Conservation (phyloP, 768 basidiomycete genomes). For the Trametes villosa region DNA sequence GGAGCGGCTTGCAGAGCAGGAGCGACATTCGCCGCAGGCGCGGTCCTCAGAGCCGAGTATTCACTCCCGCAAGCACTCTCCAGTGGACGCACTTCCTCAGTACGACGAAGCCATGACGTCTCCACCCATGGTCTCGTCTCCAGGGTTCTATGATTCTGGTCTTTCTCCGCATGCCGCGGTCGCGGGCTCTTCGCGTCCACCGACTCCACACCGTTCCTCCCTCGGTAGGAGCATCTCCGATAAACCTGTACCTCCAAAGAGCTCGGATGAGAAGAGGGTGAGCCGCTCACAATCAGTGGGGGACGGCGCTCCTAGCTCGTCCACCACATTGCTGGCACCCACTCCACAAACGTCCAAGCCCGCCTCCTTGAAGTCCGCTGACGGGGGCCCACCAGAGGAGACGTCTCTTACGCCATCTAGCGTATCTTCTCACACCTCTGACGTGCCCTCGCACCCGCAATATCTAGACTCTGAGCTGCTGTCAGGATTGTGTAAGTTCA, state of each 20-base stretch:
- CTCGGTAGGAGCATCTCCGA: conserved; percentile 19
- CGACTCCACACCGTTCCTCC: background rate
- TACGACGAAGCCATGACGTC: conserved; percentile 20
- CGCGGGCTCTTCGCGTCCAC: background rate
- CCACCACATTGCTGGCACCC: background rate
- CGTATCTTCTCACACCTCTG: background rate
- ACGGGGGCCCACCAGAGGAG: background rate
- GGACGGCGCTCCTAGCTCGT: background rate
- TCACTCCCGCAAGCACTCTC: background rate
- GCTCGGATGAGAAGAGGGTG: background rate
- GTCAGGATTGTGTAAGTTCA: conserved; percentile 55
- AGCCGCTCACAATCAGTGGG: conserved; percentile 20
- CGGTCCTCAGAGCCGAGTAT: too few relatives aligned
- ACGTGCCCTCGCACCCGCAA: conserved; percentile 18
- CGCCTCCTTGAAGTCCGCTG: conserved; percentile 7
- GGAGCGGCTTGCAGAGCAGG: conserved; percentile 35
- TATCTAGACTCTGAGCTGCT: conserved; percentile 32
- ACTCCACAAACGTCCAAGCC: background rate
- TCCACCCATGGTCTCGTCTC: background rate
- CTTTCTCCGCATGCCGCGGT: background rate
- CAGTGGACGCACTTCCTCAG: conserved; percentile 10
- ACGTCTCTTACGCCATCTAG: background rate
- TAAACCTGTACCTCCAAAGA: conserved; percentile 15
- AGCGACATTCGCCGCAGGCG: too few relatives aligned
- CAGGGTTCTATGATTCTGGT: conserved; percentile 1